phyloP scores from a whole-genome alignment of 2,329 filamentous ascomycete genomes.

The Talaromyces amestolkiae region DNA sequence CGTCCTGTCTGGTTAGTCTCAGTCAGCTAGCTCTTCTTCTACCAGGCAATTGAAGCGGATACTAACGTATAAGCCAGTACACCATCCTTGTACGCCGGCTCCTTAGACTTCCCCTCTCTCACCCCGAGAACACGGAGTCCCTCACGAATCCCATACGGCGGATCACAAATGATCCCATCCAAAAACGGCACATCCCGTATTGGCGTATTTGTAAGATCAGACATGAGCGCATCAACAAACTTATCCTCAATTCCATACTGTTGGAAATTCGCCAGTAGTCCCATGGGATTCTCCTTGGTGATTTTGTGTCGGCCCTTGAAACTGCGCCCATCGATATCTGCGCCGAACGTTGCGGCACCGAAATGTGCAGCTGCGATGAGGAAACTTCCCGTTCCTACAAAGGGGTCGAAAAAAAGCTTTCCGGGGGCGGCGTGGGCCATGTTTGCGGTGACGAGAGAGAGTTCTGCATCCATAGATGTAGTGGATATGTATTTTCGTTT shows the following conservation, averaged over 20 bases:
- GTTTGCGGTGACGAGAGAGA: conserved; percentile 88
- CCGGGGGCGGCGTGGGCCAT: conserved; percentile 78
- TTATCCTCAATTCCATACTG: conserved; percentile 70
- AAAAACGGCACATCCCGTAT: conserved; percentile 62
- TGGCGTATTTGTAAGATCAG: conserved; percentile 85
- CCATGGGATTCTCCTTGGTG: conserved; percentile 45
- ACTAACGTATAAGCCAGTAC: conserved; percentile 66
- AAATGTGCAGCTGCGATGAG: conserved; percentile 87
- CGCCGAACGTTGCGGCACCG: conserved; percentile 77
- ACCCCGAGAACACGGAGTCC: conserved; percentile 83
- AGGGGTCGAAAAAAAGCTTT: conserved; percentile 89
- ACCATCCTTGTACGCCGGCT: conserved; percentile 65
- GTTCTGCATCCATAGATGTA: conserved; percentile 94
- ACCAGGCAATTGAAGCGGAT: not conserved
- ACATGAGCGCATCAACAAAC: conserved; percentile 76
- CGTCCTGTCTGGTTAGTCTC: conserved; percentile 48
- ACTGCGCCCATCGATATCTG: conserved; percentile 88
- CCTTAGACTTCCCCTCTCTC: conserved; percentile 56
- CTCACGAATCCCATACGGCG: conserved; percentile 92
- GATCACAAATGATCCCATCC: conserved; percentile 92
- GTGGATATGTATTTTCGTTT: conserved; percentile 91
- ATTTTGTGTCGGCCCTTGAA: conserved; percentile 64
- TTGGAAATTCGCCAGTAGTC: conserved; percentile 69
- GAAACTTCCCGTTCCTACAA: conserved; percentile 93
- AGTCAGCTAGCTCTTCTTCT: not conserved